Evolutionary conservation across 495 filamentous ascomycete genomes (phyloP), one percentile per base, ranked within the genome.

Genomic region (Penicillium longicatenatum): DNA sequence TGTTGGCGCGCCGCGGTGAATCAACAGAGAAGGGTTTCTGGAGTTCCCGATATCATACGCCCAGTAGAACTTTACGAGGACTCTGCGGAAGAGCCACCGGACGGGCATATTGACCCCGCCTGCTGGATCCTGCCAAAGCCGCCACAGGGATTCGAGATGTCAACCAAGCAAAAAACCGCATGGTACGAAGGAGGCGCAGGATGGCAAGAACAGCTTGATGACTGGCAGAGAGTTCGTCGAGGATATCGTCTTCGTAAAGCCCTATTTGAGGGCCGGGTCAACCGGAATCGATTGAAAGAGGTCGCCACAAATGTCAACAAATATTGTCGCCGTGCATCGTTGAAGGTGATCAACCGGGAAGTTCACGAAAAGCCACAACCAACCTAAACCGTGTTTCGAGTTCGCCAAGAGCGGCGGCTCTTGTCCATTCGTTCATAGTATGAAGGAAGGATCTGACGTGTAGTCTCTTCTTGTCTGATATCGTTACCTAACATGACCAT

Each of bases 111-210:
- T 26, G 74, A 79, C 17, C 68, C 77, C 11, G 70, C 70, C 6
- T 67, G 70, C 42, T 79, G 75, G 75, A 69, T 73, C 29, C 66
- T 79, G 30, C 74, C 71, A 21, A 76, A 70, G 51, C 77, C 77
- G 2, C 77, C 75, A 1, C 75, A 79, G 50, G 77, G 75, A 0
- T 68, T 72, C 52, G 60, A 63, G 24, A 62, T 75, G 55, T 75
- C 75, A 1, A 68, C 59, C 12, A 65, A 63, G 19, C 74, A 79
- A 47, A 64, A 61, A 52, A 65, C 70, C 11, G 65, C 65, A 7
- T 78, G 72, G 63, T 79, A 77, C 42, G 73, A 78, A 52, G 72
- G 74, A 54, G 77, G 73, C 3, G 59, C 70, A 3, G 75, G 73
- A 12, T 77, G 73, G 73, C 75, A 78, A 52, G 77, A 78, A 50